Conservation (phyloP, 176 grass and related monocot genomes). For the Carex cristatella region DNA sequence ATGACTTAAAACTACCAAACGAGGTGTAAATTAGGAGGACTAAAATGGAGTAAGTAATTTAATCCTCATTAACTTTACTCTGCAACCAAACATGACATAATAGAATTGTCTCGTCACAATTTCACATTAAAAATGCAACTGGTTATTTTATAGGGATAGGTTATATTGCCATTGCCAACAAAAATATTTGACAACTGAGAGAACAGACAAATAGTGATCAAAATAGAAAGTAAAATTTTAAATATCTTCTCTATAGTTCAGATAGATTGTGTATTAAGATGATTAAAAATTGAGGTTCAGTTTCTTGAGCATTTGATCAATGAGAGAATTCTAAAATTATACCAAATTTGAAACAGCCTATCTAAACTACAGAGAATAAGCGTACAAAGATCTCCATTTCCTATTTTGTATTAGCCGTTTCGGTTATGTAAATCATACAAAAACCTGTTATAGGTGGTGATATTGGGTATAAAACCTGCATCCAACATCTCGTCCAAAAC, state of each 20-base stretch:
- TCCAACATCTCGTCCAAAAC: constrained; percentile 79
- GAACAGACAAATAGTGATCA: neutral
- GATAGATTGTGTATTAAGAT: neutral
- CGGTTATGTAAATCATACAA: constrained; percentile 37
- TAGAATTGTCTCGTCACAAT: neutral
- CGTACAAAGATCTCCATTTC: neutral
- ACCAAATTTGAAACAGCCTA: neutral
- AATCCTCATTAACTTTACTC: too few relatives aligned
- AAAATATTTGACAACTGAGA: neutral
- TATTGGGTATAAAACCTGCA: constrained; percentile 70
- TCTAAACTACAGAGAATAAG: neutral
- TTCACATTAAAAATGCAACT: neutral
- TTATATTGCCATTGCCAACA: neutral
- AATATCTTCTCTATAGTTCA: neutral
- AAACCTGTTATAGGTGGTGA: constrained; percentile 60
- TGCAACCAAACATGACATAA: neutral
- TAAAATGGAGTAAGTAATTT: too few relatives aligned
- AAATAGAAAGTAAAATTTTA: neutral
- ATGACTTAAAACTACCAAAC: too few relatives aligned
- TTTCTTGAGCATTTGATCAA: neutral
- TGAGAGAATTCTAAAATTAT: neutral
- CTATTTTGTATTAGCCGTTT: neutral
- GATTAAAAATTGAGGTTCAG: neutral
- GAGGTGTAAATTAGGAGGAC: too few relatives aligned
- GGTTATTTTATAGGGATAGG: neutral